phyloP scores from a whole-genome alignment of 805 yeast species.

The Gaillardinia entomophila region DNA sequence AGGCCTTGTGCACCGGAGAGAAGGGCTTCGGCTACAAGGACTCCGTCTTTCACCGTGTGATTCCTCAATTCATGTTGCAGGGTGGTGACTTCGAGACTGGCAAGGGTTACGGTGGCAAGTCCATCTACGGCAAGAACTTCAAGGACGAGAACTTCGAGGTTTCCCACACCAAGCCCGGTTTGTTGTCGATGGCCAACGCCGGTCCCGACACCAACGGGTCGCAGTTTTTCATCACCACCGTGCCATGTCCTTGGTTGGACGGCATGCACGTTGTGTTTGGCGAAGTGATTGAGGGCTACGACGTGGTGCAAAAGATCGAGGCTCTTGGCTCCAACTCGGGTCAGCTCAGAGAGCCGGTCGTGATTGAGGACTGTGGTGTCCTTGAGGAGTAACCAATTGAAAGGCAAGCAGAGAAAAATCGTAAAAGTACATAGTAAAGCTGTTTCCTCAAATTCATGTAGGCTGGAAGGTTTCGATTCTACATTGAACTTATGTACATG shows the following conservation, averaged over 20 bases:
- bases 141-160: conserved; percentile 53
- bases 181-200: conserved; percentile 61
- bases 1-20: conserved; percentile 12
- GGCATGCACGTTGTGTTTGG: conserved; percentile 23
- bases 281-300: conserved; percentile 20
- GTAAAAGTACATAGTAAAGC: background rate
- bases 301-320: conserved; percentile 20
- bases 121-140: conserved; percentile 24
- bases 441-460: no score
- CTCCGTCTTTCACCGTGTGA: conserved; percentile 11
- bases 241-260: conserved; percentile 23
- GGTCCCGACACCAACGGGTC: conserved; percentile 51
- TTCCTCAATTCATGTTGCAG: conserved; percentile 12
- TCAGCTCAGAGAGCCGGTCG: conserved; percentile 10
- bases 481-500: no score
- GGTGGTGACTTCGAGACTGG: conserved; percentile 12
- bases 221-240: conserved; percentile 67
- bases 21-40: conserved; percentile 13
- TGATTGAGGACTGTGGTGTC: conserved; percentile 24
- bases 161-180: conserved; percentile 35
- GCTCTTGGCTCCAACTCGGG: conserved; percentile 17
- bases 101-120: conserved; percentile 11
- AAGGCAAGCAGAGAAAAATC: no score
- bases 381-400: no score
- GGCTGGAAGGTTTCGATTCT: no score